Evolutionary conservation across 1,284 basidiomycete genomes (phyloP), one percentile per base, ranked within the genome.

Genomic region (Coniferiporia sulphurascens): DNA sequence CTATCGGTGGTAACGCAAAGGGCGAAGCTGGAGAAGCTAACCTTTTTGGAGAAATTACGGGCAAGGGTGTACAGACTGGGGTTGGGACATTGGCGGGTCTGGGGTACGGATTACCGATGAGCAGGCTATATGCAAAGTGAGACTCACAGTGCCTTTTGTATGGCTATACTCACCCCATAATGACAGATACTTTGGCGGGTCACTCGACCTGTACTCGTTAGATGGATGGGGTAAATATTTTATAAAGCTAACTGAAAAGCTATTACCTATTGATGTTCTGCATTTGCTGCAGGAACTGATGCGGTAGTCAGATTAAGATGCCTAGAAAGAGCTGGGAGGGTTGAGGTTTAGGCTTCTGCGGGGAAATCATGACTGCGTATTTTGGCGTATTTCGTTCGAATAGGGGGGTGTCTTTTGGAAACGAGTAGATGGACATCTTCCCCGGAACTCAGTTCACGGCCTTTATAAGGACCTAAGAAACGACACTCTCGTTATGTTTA

Each of bases 71-170:
- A 46, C 87, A 91, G 68, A 85, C 82, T 54, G 82, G 82, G 46
- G 72, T 87, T 70, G 90, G 90, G 9, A 91, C 89, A 1, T 85
- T 93, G 62, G 88, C 89, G 1, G 90, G 91, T 0, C 72, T 95
- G 44, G 93, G 93, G 1, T 93, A 92, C 65, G 91, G 91, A 0
- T 73, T 94, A 58, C 92, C 92, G 3, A 89, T 94, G 87, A 91
- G 91, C 68, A 81, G 83, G 63, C 72, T 94, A 54, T 94, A 94
- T 68, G 85, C 90, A 22, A 84, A 74, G 78, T 85, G 68, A 61
- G 78, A 68, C 46, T 22, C 15, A 48, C 48, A 12, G 41, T 8
- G n/a, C 17, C 38, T 17, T 43, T 58, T 27, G 45, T 41, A 34
- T 9, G 55, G 12, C 44, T 22, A 17, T 51, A 44, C 56, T 13